A percentile compares a stretch with the other conserved stretches of the same genome.
Conservation (phyloP, 2,329 filamentous ascomycete species). For the Ceratocystis albifundus region DNA sequence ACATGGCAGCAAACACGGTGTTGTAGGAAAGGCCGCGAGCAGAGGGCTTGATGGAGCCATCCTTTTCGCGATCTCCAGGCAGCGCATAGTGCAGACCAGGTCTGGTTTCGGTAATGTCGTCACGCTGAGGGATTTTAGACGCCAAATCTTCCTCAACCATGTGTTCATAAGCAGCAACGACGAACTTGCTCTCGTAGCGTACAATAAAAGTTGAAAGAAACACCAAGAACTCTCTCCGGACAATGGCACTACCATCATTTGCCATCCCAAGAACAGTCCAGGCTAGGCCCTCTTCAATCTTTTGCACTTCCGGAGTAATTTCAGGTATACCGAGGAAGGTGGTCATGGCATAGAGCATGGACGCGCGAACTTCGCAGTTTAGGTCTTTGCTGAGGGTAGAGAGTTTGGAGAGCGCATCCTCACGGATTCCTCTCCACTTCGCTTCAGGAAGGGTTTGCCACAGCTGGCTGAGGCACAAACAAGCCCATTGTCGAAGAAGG, state of each 20-base stretch:
- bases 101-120: constrained; percentile 47
- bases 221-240: constrained; percentile 82
- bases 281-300: constrained; percentile 82
- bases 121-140: constrained; percentile 42
- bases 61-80: constrained; percentile 43
- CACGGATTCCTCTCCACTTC: constrained; percentile 90
- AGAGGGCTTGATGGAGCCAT: constrained; percentile 46
- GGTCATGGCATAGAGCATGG: constrained; percentile 86
- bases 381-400: constrained; percentile 72
- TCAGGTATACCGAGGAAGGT: constrained; percentile 91
- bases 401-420: constrained; percentile 70
- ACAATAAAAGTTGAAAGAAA: constrained; percentile 88
- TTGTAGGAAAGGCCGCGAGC: constrained; percentile 62
- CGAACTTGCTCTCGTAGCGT: constrained; percentile 82
- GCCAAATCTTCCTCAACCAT: constrained; percentile 71
- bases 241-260: constrained; percentile 85
- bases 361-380: constrained; percentile 82
- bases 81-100: constrained; percentile 53
- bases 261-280: constrained; percentile 84
- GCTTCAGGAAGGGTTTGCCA: constrained; percentile 86
- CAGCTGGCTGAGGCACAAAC: constrained; percentile 85
- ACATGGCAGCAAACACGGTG: constrained; percentile 83
- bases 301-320: constrained; percentile 77
- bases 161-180: constrained; percentile 86
- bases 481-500: constrained; percentile 86